phyloP scores from a whole-genome alignment of 441 rosid species.

The Dalechampia spathulata region DNA sequence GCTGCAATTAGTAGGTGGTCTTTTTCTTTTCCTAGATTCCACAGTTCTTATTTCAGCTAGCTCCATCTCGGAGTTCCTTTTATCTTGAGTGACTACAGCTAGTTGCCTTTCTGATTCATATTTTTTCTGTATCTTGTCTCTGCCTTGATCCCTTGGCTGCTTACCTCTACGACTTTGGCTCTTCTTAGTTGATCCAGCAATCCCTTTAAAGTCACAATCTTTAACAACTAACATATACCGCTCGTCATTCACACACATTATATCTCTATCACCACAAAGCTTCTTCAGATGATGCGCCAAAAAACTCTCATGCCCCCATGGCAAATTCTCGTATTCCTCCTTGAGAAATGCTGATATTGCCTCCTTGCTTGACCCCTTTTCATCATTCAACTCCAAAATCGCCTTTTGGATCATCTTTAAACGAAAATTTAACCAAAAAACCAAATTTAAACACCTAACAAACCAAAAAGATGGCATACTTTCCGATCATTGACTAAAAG shows the following conservation, averaged over 20 bases:
- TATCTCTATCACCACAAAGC: conserved; percentile 10
- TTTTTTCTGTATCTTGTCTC: conserved; percentile 1
- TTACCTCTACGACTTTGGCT: background rate
- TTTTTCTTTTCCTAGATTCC: background rate
- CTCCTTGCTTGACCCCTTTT: conserved; percentile 28
- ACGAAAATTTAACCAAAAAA: background rate
- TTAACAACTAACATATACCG: conserved; percentile 11
- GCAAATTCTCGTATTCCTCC: conserved; percentile 20
- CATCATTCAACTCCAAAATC: conserved; percentile 24
- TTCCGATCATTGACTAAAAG: too few relatives aligned
- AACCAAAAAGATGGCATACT: background rate
- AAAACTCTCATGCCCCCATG: conserved; percentile 28
- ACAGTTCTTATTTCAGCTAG: background rate
- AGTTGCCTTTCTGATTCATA: background rate
- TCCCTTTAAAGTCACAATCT: background rate
- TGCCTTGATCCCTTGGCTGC: background rate
- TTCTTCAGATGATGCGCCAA: conserved; percentile 33
- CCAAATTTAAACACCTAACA: background rate
- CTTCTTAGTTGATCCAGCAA: background rate
- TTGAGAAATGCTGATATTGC: conserved; percentile 24
- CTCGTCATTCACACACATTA: background rate
- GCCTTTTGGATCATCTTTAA: conserved; percentile 35
- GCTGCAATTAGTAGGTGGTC: background rate
- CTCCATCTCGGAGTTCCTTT: background rate
- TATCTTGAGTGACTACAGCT: background rate